Evolutionary conservation across 495 filamentous ascomycete species (phyloP), one percentile per base, ranked within the genome.

Genomic region (Sporormia fimetaria): DNA sequence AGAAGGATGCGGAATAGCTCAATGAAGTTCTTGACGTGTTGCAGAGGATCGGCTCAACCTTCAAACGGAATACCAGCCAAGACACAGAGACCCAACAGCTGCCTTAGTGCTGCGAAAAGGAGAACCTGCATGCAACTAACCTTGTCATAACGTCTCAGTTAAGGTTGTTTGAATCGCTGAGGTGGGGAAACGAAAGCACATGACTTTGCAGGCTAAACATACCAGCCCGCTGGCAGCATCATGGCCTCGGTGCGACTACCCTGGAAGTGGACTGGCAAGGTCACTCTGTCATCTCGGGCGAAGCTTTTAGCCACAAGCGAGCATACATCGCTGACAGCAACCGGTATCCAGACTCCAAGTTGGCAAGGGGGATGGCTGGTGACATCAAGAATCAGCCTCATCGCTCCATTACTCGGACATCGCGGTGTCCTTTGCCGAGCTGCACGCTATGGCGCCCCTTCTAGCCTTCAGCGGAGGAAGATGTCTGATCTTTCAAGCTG

Each of bases 401-500:
- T 46, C n/a, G n/a, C n/a, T n/a, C n/a, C n/a, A n/a, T n/a, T n/a
- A n/a, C n/a, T n/a, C n/a, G n/a, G n/a, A n/a, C n/a, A n/a, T n/a
- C n/a, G n/a, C n/a, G n/a, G n/a, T n/a, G n/a, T n/a, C n/a, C n/a
- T n/a, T n/a, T n/a, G n/a, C n/a, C n/a, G n/a, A n/a, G n/a, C n/a
- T n/a, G n/a, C n/a, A n/a, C n/a, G n/a, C n/a, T n/a, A n/a, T n/a
- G n/a, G n/a, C n/a, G n/a, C n/a, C n/a, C n/a, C n/a, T n/a, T n/a
- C n/a, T n/a, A n/a, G n/a, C n/a, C n/a, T n/a, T n/a, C 34, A 47
- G 33, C 10, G 26, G 29, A 42, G 33, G 20, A 35, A 12, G 23
- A 16, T 35, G 25, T 17, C 25, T 24, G 38, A 29, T 43, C 48
- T 53, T 53, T 44, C 40, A 36, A 53, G 33, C 25, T 36, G 35